Percentiles rank a stretch among this genome's conserved stretches.
Conservation (phyloP, 163 green algal genomes). For the Chlorella variabilis region DNA sequence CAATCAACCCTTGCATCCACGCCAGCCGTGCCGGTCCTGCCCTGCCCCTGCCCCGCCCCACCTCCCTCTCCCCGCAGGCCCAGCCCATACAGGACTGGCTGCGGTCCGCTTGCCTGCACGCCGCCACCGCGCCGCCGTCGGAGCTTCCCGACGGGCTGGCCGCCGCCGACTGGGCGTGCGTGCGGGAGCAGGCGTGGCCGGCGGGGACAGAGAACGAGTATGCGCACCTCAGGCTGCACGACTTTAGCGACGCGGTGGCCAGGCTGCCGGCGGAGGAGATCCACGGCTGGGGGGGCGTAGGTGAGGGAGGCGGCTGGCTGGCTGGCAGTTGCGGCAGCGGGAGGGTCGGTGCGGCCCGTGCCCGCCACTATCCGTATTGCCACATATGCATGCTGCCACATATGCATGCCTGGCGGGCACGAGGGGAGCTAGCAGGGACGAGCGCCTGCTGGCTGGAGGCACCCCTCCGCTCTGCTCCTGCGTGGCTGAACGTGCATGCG, state of each 20-base stretch:
- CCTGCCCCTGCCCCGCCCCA: not conserved
- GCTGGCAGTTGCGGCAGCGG: conserved; percentile 1
- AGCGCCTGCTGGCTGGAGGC: too few species aligned
- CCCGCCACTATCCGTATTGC: too few species aligned
- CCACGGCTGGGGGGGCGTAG: conserved; percentile 39
- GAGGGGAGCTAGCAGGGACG: too few species aligned
- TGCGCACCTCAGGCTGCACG: conserved; percentile 73
- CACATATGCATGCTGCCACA: too few species aligned
- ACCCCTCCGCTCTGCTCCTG: too few species aligned
- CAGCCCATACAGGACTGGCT: conserved; percentile 78
- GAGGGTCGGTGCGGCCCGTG: too few species aligned
- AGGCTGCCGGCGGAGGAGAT: conserved; percentile 74
- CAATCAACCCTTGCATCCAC: too few species aligned
- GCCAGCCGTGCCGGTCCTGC: too few species aligned
- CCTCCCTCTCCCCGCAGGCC: conserved; percentile 34
- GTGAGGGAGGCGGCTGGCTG: not conserved
- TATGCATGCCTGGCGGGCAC: too few species aligned
- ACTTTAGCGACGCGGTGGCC: conserved; percentile 81
- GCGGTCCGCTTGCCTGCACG: conserved; percentile 58
- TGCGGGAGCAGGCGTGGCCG: conserved; percentile 10
- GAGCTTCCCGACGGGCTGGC: conserved; percentile 37
- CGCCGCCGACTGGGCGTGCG: conserved; percentile 59
- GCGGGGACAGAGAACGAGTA: conserved; percentile 60
- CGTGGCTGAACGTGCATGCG: too few species aligned
- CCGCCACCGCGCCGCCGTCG: not conserved